These are phyloP conservation scores for Cordyceps militaris DNA, from an alignment of 2,329 filamentous ascomycete species.

Conservation along the genomic window DNA sequence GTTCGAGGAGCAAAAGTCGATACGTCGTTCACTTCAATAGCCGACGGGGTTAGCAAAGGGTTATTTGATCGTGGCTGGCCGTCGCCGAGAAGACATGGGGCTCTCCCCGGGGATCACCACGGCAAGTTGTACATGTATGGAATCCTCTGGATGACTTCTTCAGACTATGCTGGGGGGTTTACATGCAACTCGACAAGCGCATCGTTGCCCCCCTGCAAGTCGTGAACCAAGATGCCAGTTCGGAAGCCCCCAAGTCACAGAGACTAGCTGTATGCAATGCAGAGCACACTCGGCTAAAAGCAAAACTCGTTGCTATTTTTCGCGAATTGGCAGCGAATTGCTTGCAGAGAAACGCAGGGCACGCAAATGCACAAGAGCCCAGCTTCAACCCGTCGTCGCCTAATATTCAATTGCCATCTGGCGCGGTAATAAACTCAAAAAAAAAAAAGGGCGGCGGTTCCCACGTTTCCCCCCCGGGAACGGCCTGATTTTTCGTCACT, in stretches of 20 bases:
- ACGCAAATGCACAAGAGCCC: not conserved
- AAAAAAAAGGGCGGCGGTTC: not conserved
- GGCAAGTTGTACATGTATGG: no score
- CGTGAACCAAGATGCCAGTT: not conserved
- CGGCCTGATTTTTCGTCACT: conserved; percentile 2
- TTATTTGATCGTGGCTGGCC: no score
- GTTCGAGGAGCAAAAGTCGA: not conserved
- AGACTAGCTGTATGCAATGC: not conserved
- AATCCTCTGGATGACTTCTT: no score
- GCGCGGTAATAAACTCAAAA: not conserved
- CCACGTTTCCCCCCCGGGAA: not conserved
- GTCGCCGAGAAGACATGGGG: no score
- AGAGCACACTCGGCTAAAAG: not conserved
- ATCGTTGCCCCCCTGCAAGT: not conserved
- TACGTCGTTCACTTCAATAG: not conserved
- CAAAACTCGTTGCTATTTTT: not conserved
- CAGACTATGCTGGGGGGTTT: no score
- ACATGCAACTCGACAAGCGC: no score
- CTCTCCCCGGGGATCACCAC: no score
- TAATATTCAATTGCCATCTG: not conserved
- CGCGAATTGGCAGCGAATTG: not conserved
- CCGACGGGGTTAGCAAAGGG: not conserved
- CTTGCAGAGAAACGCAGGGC: not conserved
- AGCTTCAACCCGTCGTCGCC: not conserved
- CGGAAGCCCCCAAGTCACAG: no score